Percentiles rank a stretch among this genome's conserved stretches.
These are phyloP conservation scores for Choricystis sp. DNA, from an alignment of 139 green algal genomes.

Conservation along the genomic window DNA sequence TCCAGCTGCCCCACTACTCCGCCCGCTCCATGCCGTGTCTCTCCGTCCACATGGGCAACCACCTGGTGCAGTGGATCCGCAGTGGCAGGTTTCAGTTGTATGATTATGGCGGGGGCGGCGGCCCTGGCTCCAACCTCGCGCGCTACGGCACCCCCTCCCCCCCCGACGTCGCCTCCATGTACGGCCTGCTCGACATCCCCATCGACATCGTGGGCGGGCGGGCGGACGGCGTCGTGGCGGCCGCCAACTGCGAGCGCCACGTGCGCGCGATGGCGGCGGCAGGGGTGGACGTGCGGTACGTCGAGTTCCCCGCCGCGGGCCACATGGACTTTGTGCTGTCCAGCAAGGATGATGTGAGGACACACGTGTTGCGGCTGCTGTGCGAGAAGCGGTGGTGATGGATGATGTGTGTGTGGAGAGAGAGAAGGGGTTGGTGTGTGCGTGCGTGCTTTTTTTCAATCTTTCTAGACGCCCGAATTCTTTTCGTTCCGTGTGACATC, in stretches of 20 bases:
- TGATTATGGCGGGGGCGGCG: slow-evolving; percentile 51
- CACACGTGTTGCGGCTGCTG: slow-evolving; percentile 31
- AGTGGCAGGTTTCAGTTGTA: slow-evolving; percentile 56
- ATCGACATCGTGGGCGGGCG: slow-evolving; percentile 70
- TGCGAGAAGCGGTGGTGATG: not conserved
- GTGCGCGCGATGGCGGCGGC: slow-evolving; percentile 35
- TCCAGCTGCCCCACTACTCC: slow-evolving; percentile 81
- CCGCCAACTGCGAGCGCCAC: slow-evolving; percentile 38
- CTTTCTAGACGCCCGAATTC: not conserved
- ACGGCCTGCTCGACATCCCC: slow-evolving; percentile 55
- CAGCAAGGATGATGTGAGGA: slow-evolving; percentile 33
- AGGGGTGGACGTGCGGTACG: slow-evolving; percentile 30
- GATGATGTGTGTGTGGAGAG: slow-evolving; percentile 4
- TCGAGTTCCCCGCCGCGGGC: slow-evolving; percentile 66
- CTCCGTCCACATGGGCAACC: slow-evolving; percentile 35
- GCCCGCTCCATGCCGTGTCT: slow-evolving; percentile 69
- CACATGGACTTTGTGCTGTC: slow-evolving; percentile 87
- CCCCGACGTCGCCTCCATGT: slow-evolving; percentile 58
- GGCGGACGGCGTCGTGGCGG: slow-evolving; percentile 64
- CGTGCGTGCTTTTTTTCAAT: not conserved
- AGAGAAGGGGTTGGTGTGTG: not conserved
- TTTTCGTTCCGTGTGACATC: not conserved
- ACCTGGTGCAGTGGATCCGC: slow-evolving; percentile 23
- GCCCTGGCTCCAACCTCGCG: slow-evolving; percentile 22
- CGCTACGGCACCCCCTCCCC: slow-evolving; percentile 41